Base-by-base conservation (phyloP, 208 protist species). In the Leishmania lainsoni region DNA sequence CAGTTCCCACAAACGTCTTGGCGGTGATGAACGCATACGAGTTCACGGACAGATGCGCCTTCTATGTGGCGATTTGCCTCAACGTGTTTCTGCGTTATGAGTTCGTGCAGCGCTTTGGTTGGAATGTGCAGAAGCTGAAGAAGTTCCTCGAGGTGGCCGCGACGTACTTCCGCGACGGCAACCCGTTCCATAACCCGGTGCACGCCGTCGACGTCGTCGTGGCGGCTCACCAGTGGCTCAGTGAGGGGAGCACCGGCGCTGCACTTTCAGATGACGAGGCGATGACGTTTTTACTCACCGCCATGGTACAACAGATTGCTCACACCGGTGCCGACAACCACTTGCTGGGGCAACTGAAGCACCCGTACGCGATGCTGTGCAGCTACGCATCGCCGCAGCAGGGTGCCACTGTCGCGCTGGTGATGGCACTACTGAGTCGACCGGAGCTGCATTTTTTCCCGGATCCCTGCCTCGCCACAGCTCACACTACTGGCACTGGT, bases 161-260 rank as follows among this genome's bases (percentile, higher is more conserved):
- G n/a, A 81, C 83, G 59, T 91, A 88, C 69, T 95, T 90, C 80
- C 80, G 74, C 22, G 69, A 69, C 10, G 78, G 83, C n/a, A 97
- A 95, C 87, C 92, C 91, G 10, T 94, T 94, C 80, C 93, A 96
- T 81, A 88, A 97, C 81, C 12, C 77, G 1, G 84, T 93, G 17
- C 93, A 96, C 84, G 93, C 94, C 26, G 63, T 89, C 17, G 94
- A 97, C 80, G 87, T 97, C 29, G 66, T 96, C 39, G 70, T 95
- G 12, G 83, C 91, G 10, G 85, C 89, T 0, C 90, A 98, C 80
- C 86, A 91, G 76, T 95, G 86, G 84, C 70, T 93, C 12, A 48
- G 48, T 66, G 80, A 92, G 51, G 80, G 81, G 42, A 87, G 84
- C 29, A 83, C 86, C 42, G 87, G 81, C 16, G 89, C 85, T 0